Evolutionary conservation across 2,329 filamentous ascomycete species (phyloP).

Genomic region (Emmonsiellopsis sp.): DNA sequence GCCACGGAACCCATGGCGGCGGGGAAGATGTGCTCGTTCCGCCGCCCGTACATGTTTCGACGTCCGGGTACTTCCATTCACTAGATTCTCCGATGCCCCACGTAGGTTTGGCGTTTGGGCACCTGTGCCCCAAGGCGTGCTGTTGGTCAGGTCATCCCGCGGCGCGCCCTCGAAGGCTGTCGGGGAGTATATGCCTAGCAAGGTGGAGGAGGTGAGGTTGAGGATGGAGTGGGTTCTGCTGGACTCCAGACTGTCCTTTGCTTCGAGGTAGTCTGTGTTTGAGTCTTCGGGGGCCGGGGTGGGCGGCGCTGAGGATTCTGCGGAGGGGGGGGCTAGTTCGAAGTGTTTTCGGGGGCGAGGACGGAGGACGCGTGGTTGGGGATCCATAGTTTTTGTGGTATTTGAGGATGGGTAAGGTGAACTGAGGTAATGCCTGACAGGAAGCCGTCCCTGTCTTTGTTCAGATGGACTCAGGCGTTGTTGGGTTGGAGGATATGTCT

Average conservation of each 20-base stretch:
- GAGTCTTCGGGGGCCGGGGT: conserved; percentile 27
- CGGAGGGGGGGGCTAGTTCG: conserved; percentile 44
- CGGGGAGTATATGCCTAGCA: conserved; percentile 83
- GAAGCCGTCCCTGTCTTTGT: too few relatives aligned
- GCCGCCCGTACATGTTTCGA: conserved; percentile 7
- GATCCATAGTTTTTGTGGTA: not conserved
- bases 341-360: conserved; percentile 67
- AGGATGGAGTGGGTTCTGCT: conserved; percentile 68
- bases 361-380: conserved; percentile 49
- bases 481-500: too few relatives aligned
- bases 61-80: conserved; percentile 27
- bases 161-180: conserved; percentile 42
- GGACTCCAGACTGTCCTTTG: conserved; percentile 30
- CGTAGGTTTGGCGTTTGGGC: conserved; percentile 56
- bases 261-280: too few relatives aligned
- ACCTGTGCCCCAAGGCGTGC: conserved; percentile 73
- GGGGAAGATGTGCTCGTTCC: conserved; percentile 1
- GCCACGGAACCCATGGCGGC: conserved; percentile 31
- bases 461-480: too few relatives aligned
- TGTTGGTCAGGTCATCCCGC: conserved; percentile 19
- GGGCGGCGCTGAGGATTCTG: conserved; percentile 33
- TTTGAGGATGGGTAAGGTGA: not conserved
- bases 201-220: conserved; percentile 80
- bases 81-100: conserved; percentile 34
- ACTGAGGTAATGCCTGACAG: too few relatives aligned